Conservation (phyloP, 768 basidiomycete species). For the Sarcomyxa edulis region DNA sequence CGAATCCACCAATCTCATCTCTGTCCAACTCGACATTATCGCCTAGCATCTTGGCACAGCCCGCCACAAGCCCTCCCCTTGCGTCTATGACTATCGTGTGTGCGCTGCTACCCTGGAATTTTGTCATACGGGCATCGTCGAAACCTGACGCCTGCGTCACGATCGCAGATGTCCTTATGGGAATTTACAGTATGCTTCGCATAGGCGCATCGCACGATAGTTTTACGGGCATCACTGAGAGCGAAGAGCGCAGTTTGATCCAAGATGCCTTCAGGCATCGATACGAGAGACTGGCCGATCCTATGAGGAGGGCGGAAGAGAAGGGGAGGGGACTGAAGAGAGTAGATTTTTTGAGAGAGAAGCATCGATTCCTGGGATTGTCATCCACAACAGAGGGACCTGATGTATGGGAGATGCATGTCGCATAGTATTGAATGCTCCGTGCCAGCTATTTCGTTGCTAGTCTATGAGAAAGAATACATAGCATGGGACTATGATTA, state of each 20-base stretch:
- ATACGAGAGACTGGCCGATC: conserved; percentile 19
- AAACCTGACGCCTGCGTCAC: conserved; percentile 16
- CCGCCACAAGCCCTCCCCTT: conserved; percentile 16
- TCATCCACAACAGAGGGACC: conserved; percentile 24
- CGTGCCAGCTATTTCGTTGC: too few species aligned
- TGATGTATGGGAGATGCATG: conserved; percentile 19
- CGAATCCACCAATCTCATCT: conserved; percentile 9
- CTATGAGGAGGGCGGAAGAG: conserved; percentile 23
- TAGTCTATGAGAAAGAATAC: too few species aligned
- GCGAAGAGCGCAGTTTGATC: conserved; percentile 20
- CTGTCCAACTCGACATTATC: too few species aligned
- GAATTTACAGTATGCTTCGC: conserved; percentile 32
- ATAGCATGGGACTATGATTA: too few species aligned
- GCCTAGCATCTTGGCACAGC: conserved; percentile 13
- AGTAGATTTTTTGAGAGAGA: conserved; percentile 39
- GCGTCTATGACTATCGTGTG: conserved; percentile 16
- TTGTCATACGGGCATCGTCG: conserved; percentile 14
- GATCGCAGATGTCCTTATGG: conserved; percentile 36
- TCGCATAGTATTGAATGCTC: too few species aligned
- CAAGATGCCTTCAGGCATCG: conserved; percentile 28
- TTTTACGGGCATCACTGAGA: conserved; percentile 20
- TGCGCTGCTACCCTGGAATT: conserved; percentile 14
- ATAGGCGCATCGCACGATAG: conserved; percentile 26
- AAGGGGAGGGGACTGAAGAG: conserved; percentile 33
- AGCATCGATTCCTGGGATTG: conserved; percentile 30